phyloP scores from a whole-genome alignment of 139 green algal genomes.

The Tetratostichococcus sp. region DNA sequence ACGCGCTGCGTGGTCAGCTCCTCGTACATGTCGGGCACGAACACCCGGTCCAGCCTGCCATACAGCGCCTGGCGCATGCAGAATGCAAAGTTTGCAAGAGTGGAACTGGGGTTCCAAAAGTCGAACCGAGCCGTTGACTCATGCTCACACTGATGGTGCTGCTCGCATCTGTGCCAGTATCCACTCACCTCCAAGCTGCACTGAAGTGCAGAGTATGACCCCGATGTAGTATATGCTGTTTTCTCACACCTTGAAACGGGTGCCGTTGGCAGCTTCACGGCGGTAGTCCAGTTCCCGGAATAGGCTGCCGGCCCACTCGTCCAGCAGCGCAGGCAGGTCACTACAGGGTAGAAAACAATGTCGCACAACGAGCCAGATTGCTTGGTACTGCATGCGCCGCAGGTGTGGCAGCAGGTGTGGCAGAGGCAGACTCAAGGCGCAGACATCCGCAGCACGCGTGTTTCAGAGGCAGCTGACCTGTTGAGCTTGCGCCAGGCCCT shows the following conservation, averaged over 20 bases:
- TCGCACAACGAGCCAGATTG: too few relatives aligned
- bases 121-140: too few relatives aligned
- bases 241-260: conserved; percentile 38
- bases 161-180: too few relatives aligned
- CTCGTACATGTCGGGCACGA: conserved; percentile 46
- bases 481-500: conserved; percentile 54
- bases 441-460: not conserved
- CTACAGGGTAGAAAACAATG: conserved; percentile 20
- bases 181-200: too few relatives aligned
- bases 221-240: not conserved
- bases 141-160: too few relatives aligned
- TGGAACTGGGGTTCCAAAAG: too few relatives aligned
- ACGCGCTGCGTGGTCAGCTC: conserved; percentile 52
- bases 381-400: too few relatives aligned
- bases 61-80: not conserved
- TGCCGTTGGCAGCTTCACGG: conserved; percentile 69
- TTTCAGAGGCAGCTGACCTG: not conserved
- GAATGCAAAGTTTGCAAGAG: too few relatives aligned
- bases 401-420: too few relatives aligned
- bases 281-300: conserved; percentile 87
- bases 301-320: conserved; percentile 80
- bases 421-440: too few relatives aligned
- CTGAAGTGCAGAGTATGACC: too few relatives aligned
- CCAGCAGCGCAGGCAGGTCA: conserved; percentile 79
- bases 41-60: conserved; percentile 33